Evolutionary conservation across 83 land plant genomes (phyloP).

Genomic region (Picea abies): DNA sequence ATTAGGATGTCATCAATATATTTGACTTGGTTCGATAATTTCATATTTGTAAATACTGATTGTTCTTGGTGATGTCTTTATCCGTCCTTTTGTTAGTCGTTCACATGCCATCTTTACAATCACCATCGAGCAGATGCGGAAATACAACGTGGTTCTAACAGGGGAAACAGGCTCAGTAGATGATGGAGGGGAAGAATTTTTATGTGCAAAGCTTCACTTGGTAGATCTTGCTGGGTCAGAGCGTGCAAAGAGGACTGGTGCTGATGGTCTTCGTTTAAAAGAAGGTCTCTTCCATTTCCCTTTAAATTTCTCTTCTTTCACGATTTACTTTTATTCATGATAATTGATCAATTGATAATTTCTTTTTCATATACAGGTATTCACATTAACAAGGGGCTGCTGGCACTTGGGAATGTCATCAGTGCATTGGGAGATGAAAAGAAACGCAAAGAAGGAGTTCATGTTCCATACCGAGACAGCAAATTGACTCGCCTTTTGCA

Average conservation of each 20-base stretch:
- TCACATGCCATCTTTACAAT: constrained; percentile 99
- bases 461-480: constrained; percentile 99
- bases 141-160: constrained; percentile 35
- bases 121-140: constrained; percentile 94
- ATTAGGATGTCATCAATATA: background rate
- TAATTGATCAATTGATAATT: constrained; percentile 6
- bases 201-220: constrained; percentile 97
- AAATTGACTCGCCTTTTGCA: constrained; percentile 98
- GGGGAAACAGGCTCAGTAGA: constrained; percentile 40
- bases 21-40: background rate
- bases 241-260: constrained; percentile 97
- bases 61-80: constrained; percentile 3
- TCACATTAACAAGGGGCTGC: constrained; percentile 96
- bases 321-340: background rate
- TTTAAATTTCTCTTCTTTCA: background rate
- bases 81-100: constrained; percentile 64
- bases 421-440: constrained; percentile 99
- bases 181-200: constrained; percentile 76
- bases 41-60: background rate
- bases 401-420: constrained; percentile 99
- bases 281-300: constrained; percentile 63
- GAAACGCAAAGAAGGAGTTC: constrained; percentile 93
- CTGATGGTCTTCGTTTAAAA: constrained; percentile 98
- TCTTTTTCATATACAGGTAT: constrained; percentile 61
- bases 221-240: constrained; percentile 99